phyloP scores from a whole-genome alignment of 1,139 yeast species.

The Taphrina betulina region DNA sequence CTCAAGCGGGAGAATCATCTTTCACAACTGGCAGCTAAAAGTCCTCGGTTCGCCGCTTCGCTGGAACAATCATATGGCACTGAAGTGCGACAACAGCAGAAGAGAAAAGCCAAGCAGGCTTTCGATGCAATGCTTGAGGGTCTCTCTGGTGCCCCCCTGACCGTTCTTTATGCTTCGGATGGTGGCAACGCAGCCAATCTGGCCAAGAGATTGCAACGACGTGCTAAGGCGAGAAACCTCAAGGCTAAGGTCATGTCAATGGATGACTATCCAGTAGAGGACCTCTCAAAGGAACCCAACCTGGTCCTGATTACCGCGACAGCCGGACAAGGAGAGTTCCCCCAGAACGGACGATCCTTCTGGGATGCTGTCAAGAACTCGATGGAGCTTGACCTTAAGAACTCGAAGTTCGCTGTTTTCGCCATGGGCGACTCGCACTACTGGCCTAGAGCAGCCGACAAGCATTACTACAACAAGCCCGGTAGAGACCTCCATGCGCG shows the following conservation, averaged over 20 bases:
- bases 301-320: conserved; percentile 78
- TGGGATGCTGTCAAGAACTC: conserved; percentile 78
- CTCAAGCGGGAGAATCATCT: conserved; percentile 87
- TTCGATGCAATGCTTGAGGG: conserved; percentile 77
- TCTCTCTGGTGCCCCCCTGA: conserved; percentile 87
- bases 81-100: conserved; percentile 61
- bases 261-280: conserved; percentile 64
- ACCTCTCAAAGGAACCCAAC: conserved; percentile 58
- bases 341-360: conserved; percentile 70
- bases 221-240: conserved; percentile 58
- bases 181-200: conserved; percentile 90
- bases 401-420: conserved; percentile 65
- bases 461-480: conserved; percentile 80
- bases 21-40: conserved; percentile 66
- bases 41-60: conserved; percentile 77
- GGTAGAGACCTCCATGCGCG: conserved; percentile 76
- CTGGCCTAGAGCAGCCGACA: conserved; percentile 54
- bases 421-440: conserved; percentile 95
- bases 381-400: conserved; percentile 59
- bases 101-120: conserved; percentile 71
- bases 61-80: conserved; percentile 63
- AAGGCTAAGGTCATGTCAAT: conserved; percentile 56
- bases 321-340: conserved; percentile 94
- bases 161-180: conserved; percentile 88
- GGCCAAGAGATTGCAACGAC: conserved; percentile 63